These are phyloP conservation scores for Jatropha multifida DNA, from an alignment of 441 rosid genomes.

Conservation along the genomic window DNA sequence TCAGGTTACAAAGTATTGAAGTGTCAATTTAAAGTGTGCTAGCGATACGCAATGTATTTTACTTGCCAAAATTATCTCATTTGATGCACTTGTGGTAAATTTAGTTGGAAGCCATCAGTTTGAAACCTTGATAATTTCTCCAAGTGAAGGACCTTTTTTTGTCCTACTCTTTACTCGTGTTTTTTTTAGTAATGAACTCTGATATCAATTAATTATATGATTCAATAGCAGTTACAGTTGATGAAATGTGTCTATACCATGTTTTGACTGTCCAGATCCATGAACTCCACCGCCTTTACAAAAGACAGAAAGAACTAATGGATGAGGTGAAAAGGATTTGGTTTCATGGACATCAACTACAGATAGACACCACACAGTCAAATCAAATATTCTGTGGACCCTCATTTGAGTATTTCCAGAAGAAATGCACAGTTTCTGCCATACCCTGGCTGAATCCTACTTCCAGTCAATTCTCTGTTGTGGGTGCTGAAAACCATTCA, in stretches of 20 bases:
- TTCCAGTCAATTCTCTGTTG: constrained; percentile 29
- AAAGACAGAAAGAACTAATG: constrained; percentile 60
- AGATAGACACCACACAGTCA: constrained; percentile 23
- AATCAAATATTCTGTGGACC: constrained; percentile 27
- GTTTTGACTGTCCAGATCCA: constrained; percentile 40
- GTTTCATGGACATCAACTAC: constrained; percentile 23
- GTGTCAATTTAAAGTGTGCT: neutral
- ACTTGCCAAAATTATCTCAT: neutral
- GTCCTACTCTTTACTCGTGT: neutral
- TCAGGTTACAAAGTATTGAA: neutral
- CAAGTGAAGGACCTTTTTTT: neutral
- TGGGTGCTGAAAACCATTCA: constrained; percentile 24
- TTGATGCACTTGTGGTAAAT: neutral
- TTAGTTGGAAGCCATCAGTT: neutral
- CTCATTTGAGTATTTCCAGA: constrained; percentile 18
- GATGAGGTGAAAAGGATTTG: constrained; percentile 44
- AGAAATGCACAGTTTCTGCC: constrained; percentile 14
- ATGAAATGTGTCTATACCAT: constrained; percentile 22
- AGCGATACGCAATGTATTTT: neutral
- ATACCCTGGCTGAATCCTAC: constrained; percentile 27
- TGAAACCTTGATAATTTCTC: neutral
- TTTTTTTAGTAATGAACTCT: constrained; percentile 6
- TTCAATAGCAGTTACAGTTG: neutral
- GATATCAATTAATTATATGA: neutral
- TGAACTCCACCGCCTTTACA: constrained; percentile 67